Evolutionary conservation across 192 early-diverging fungal species (phyloP).

Genomic region (Chytriomyces confervae): DNA sequence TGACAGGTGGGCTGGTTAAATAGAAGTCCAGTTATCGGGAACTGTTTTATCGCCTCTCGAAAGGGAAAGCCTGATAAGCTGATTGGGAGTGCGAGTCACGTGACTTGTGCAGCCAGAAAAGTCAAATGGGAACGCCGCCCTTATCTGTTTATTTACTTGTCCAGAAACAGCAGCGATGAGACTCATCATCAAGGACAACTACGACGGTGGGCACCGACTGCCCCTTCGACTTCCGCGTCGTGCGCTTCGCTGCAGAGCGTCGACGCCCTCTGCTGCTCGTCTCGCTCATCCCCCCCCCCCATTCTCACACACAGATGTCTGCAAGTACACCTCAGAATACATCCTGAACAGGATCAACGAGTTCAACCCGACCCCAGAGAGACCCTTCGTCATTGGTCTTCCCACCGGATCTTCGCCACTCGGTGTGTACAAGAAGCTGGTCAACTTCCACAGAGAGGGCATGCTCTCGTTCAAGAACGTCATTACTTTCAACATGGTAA

Average conservation of each 20-base stretch:
- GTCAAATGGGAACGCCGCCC: too few relatives aligned
- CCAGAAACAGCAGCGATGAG: constrained; percentile 12
- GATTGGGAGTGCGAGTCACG: too few relatives aligned
- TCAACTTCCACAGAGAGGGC: constrained; percentile 70
- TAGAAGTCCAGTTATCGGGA: too few relatives aligned
- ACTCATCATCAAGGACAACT: constrained; percentile 39
- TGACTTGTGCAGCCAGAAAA: too few relatives aligned
- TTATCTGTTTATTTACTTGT: too few relatives aligned
- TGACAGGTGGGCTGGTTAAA: too few relatives aligned
- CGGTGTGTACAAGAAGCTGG: constrained; percentile 79
- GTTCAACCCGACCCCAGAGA: constrained; percentile 73
- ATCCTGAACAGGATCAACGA: constrained; percentile 79
- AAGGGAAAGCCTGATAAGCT: too few relatives aligned
- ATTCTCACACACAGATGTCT: constrained; percentile 2
- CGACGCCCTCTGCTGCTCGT: neutral
- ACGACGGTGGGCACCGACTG: constrained; percentile 2
- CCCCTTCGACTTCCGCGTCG: too few relatives aligned
- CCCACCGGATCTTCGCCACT: constrained; percentile 88
- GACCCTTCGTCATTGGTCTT: constrained; percentile 85
- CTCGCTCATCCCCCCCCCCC: neutral
- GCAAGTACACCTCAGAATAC: constrained; percentile 66
- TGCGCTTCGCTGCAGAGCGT: too few relatives aligned
- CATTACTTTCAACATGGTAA: constrained; percentile 83
- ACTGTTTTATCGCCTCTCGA: too few relatives aligned
- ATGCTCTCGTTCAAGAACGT: constrained; percentile 79